Conservation (phyloP, 1,284 basidiomycete genomes). For the Cutaneotrichosporon daszewskae region DNA sequence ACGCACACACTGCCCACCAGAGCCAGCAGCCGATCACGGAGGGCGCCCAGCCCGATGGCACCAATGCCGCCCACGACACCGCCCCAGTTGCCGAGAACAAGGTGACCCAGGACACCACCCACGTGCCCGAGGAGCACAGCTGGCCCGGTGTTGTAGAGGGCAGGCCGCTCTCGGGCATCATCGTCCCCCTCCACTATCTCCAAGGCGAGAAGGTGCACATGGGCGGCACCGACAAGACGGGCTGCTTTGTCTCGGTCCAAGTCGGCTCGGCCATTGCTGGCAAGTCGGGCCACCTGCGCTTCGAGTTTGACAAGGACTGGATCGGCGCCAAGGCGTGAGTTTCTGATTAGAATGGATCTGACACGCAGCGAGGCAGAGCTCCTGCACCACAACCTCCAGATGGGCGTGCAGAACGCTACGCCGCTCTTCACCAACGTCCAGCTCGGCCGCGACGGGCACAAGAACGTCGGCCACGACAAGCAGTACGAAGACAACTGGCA, state of each 20-base stretch:
- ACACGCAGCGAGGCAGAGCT: conserved; percentile 8
- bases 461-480: too few relatives aligned
- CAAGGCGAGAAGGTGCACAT: conserved; percentile 21
- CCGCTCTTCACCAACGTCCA: conserved; percentile 29
- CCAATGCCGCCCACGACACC: conserved; percentile 4
- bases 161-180: conserved; percentile 25
- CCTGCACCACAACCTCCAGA: conserved; percentile 5
- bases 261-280: conserved; percentile 9
- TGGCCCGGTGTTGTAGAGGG: conserved; percentile 40
- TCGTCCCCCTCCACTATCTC: conserved; percentile 25
- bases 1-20: neutral
- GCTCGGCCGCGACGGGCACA: conserved; percentile 30
- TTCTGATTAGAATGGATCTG: neutral
- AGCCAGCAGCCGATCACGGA: neutral
- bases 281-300: conserved; percentile 34
- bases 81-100: conserved; percentile 16
- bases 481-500: conserved; percentile 13
- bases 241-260: conserved; percentile 1
- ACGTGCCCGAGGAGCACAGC: conserved; percentile 26
- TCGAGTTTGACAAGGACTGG: conserved; percentile 45
- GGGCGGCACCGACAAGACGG: conserved; percentile 2
- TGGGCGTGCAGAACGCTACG: conserved; percentile 1
- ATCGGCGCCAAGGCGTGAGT: conserved; percentile 43
- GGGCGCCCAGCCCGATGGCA: conserved; percentile 8
- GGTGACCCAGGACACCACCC: conserved; percentile 26